Percentiles rank a stretch among this genome's conserved stretches.
Conservation (phyloP, 495 filamentous ascomycete species). For the Penicilliopsis zonata region DNA sequence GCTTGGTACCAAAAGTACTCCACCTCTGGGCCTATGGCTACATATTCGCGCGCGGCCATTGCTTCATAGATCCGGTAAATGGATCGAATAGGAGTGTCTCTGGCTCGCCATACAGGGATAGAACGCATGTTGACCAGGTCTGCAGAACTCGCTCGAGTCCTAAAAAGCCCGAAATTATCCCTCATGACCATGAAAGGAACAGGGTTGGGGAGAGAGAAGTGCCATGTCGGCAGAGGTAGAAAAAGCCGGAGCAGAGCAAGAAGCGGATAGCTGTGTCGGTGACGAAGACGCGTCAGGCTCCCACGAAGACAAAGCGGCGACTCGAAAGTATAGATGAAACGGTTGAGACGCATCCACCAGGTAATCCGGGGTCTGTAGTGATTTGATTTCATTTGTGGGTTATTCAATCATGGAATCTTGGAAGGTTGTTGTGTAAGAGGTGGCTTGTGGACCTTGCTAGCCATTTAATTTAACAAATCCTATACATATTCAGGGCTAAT, state of each 20-base stretch:
- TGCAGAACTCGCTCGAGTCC: not conserved
- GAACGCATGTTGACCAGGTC: conserved; percentile 3
- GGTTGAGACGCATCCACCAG: not conserved
- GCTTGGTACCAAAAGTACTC: conserved; percentile 15
- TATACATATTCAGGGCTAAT: too few species aligned
- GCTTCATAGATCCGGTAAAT: conserved; percentile 16
- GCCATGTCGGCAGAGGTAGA: conserved; percentile 3
- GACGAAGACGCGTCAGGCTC: conserved; percentile 7
- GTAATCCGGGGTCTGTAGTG: not conserved
- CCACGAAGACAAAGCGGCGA: conserved; percentile 15
- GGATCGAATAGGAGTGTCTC: conserved; percentile 14
- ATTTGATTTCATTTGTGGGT: too few species aligned
- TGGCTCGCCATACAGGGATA: conserved; percentile 4
- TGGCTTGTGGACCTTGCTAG: too few species aligned
- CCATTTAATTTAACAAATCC: too few species aligned
- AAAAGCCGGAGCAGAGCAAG: conserved; percentile 4
- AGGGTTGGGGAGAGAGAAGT: not conserved
- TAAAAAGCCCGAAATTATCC: conserved; percentile 2
- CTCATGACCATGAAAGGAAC: not conserved
- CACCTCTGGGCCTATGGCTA: conserved; percentile 8
- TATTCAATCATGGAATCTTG: too few species aligned
- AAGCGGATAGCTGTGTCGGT: conserved; percentile 2
- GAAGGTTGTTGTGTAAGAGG: too few species aligned
- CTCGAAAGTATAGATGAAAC: conserved; percentile 2
- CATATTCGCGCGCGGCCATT: conserved; percentile 6